These are phyloP conservation scores for Mucor piriformis DNA, from an alignment of 371 early-diverging fungal genomes.

Conservation along the genomic window DNA sequence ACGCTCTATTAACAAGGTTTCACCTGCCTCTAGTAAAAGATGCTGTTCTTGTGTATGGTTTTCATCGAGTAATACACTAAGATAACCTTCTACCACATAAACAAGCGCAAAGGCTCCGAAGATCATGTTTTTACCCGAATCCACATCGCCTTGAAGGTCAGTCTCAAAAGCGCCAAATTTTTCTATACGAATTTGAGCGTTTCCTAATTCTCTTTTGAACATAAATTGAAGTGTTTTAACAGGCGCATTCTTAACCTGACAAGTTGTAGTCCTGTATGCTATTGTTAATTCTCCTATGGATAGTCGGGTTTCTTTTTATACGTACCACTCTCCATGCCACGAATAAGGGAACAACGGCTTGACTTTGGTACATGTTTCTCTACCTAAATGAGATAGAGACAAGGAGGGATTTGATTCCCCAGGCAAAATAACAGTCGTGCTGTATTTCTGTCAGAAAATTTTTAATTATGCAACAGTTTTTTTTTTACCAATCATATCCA, in stretches of 20 bases:
- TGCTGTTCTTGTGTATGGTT: slow-evolving; percentile 16
- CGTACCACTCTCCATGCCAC: slow-evolving; percentile 57
- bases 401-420: slow-evolving; percentile 23
- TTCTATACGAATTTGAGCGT: slow-evolving; percentile 24
- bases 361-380: slow-evolving; percentile 41
- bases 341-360: slow-evolving; percentile 59
- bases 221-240: slow-evolving; percentile 52
- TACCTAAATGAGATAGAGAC: slow-evolving; percentile 52
- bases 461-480: neutral
- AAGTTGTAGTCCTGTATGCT: slow-evolving; percentile 31
- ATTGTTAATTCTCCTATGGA: no score
- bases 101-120: slow-evolving; percentile 57
- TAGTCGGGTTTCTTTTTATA: no score
- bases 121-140: slow-evolving; percentile 46
- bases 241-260: slow-evolving; percentile 47
- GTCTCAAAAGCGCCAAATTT: slow-evolving; percentile 24
- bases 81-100: slow-evolving; percentile 57
- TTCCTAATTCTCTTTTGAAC: slow-evolving; percentile 38
- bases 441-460: neutral
- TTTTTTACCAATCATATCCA: slow-evolving; percentile 57
- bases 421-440: slow-evolving; percentile 31
- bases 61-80: slow-evolving; percentile 43
- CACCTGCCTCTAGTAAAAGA: slow-evolving; percentile 35
- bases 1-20: slow-evolving; percentile 59
- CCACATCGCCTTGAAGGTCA: slow-evolving; percentile 25